phyloP scores from a whole-genome alignment of 768 basidiomycete species.

The Lanmaoa pseudosensibilis region DNA sequence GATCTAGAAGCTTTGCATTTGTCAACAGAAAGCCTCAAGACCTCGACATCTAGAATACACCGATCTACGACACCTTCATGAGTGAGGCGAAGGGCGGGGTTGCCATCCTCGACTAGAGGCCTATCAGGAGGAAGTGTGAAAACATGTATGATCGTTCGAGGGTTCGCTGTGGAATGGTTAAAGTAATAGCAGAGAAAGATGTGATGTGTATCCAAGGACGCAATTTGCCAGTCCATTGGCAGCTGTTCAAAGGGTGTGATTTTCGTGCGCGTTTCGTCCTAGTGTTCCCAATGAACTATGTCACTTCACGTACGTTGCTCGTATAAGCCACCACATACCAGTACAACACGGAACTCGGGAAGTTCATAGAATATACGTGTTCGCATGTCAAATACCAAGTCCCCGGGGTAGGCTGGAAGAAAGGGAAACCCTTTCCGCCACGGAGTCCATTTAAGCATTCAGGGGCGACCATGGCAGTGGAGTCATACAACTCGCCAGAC shows the following conservation, averaged over 20 bases:
- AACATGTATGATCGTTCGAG: not conserved
- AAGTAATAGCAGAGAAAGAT: not conserved
- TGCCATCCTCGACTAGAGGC: not conserved
- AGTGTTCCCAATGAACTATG: not conserved
- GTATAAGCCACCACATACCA: no score
- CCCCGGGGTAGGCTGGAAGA: fast-evolving
- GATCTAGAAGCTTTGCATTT: not conserved
- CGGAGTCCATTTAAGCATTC: no score
- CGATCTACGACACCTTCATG: not conserved
- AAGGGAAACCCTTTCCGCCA: not conserved
- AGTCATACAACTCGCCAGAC: not conserved
- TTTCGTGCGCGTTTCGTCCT: not conserved
- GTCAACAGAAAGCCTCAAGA: not conserved
- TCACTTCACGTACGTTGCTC: slow-evolving; percentile 8
- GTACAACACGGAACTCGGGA: not conserved
- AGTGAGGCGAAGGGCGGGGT: not conserved
- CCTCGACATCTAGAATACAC: fast-evolving
- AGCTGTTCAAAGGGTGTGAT: no score
- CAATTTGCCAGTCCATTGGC: not conserved
- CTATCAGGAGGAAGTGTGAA: not conserved
- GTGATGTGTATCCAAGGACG: not conserved
- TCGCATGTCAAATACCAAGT: not conserved
- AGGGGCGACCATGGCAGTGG: not conserved
- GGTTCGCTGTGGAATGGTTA: no score
- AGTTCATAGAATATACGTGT: not conserved